Conservation (phyloP, 805 yeast species). For the Cyberlindnera subsufficiens region DNA sequence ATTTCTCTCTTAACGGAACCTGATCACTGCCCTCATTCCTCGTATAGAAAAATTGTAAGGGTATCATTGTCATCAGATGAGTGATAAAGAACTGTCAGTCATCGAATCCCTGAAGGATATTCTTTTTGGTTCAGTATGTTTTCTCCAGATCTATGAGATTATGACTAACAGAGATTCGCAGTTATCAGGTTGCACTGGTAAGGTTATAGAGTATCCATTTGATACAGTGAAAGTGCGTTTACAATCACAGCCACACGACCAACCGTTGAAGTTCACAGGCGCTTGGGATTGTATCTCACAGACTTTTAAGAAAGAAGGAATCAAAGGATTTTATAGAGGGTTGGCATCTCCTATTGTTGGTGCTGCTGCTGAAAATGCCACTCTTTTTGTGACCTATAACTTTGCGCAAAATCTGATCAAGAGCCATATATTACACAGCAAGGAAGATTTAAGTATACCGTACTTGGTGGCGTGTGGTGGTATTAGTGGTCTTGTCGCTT, state of each 20-base stretch:
- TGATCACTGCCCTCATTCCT: background rate
- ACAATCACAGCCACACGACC: conserved; percentile 61
- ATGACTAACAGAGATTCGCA: conserved; percentile 1
- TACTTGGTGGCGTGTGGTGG: conserved; percentile 67
- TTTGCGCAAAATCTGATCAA: conserved; percentile 35
- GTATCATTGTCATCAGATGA: conserved; percentile 2
- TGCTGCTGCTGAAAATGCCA: conserved; percentile 85
- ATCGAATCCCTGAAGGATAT: conserved; percentile 28
- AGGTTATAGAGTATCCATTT: conserved; percentile 83
- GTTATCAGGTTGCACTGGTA: conserved; percentile 74
- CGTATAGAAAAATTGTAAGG: background rate
- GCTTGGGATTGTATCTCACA: conserved; percentile 60
- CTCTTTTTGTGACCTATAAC: conserved; percentile 64
- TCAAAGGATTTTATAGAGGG: conserved; percentile 76
- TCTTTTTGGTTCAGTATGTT: conserved; percentile 29
- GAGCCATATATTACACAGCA: conserved; percentile 11
- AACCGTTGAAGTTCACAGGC: conserved; percentile 42
- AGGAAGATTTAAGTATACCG: conserved; percentile 29
- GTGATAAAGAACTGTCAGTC: conserved; percentile 7
- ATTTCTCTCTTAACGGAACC: no score
- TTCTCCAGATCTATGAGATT: background rate
- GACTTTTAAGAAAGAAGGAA: conserved; percentile 65
- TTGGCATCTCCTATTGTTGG: conserved; percentile 79
- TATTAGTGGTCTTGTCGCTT: conserved; percentile 74
- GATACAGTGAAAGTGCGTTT: conserved; percentile 89